Base-by-base conservation (phyloP, 2,329 filamentous ascomycete genomes). In the Apiospora marii region DNA sequence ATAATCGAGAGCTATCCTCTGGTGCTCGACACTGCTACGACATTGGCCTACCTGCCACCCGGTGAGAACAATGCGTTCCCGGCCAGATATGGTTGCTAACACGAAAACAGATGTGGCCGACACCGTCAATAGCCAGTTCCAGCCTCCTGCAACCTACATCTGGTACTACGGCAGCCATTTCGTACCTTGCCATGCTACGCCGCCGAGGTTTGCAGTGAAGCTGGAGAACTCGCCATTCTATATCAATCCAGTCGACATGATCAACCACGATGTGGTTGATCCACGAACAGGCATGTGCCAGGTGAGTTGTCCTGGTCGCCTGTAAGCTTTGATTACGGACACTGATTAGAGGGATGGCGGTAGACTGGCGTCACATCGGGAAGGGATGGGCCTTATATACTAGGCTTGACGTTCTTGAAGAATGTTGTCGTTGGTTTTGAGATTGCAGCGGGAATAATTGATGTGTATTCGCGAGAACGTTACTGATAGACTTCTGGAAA, bases 1-100 rank as follows among this genome's bases (percentile, higher is more conserved):
- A 83, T 85, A 73, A 80, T 76, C 24, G 83, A 80, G 46, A 85
- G 83, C 75, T 85, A 84, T 70, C 85, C 85, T 5, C 87, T 85
- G 76, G 86, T 89, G 70, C 80, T 89, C 69, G 87, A 89, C 78
- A 87, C 85, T 22, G 86, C 86, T 44, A 88, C 87, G 1, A 86
- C 87, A 0, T 82, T 88, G 77, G 85, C 85, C 74, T 86, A 87
- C 73, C 78, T 89, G 1, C 87, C 87, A 14, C 83, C 84, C 14
- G 79, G 87, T 87, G 76, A 81, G 84, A 80, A 24, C n/a, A 14
- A 30, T 13, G 58, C 3, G 41, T n/a, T 10, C 34, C 10, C 8
- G 22, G 24, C 10, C 34, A n/a, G 19, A n/a, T 34, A 34, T 6
- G 8, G 13, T 30, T 43, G 68, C 67, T 71, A 4, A 71, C 30